phyloP scores from a whole-genome alignment of 192 early-diverging fungal genomes.

The Podila verticillata region DNA sequence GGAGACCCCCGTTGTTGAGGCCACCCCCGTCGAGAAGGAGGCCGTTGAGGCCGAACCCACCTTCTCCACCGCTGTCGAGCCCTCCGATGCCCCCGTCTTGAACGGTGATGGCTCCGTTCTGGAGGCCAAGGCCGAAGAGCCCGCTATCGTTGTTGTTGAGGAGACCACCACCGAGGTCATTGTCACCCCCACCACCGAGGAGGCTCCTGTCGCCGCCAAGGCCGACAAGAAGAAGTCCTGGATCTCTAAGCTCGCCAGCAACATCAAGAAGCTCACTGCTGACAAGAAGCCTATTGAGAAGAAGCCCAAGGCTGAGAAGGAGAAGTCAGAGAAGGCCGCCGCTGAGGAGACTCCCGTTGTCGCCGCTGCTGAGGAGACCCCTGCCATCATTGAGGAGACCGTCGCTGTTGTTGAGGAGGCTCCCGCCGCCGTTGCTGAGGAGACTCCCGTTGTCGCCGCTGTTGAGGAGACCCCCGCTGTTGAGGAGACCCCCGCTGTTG shows the following conservation, averaged over 20 bases:
- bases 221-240: constrained; percentile 48
- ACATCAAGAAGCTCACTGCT: constrained; percentile 36
- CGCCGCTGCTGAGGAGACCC: constrained; percentile 16
- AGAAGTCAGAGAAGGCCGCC: constrained; percentile 4
- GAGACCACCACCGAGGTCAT: constrained; percentile 30
- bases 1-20: background rate
- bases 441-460: background rate
- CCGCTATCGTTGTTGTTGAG: constrained; percentile 23
- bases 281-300: constrained; percentile 15
- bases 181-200: constrained; percentile 32
- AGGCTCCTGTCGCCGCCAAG: constrained; percentile 13
- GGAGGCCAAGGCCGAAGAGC: constrained; percentile 10
- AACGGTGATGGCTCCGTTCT: constrained; percentile 8
- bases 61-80: constrained; percentile 37
- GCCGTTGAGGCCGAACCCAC: constrained; percentile 25
- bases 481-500: constrained; percentile 6
- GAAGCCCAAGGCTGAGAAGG: constrained; percentile 46
- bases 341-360: background rate
- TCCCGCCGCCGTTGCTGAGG: background rate
- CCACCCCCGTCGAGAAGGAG: too few relatives aligned
- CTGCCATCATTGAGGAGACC: constrained; percentile 4
- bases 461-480: background rate
- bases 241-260: constrained; percentile 43
- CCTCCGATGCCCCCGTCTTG: constrained; percentile 22
- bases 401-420: background rate